These are phyloP conservation scores for Termitomyces sp. DNA, from an alignment of 768 basidiomycete genomes.

Conservation along the genomic window DNA sequence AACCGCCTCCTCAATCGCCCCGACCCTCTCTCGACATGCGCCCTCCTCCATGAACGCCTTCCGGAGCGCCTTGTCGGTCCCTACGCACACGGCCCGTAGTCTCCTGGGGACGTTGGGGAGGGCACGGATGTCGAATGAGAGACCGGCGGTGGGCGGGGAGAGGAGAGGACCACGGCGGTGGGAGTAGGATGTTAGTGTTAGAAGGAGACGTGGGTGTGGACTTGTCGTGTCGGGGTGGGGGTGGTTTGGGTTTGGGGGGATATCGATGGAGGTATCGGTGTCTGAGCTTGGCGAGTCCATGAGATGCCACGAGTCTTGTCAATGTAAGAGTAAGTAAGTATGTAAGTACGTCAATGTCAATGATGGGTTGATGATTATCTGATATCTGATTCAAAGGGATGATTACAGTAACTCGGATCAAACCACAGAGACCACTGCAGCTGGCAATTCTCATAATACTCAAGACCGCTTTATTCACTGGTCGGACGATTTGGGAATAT, in stretches of 20 bases:
- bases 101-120: constrained; percentile 6
- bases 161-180: constrained; percentile 8
- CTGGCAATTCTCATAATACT: too few species aligned
- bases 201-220: not conserved
- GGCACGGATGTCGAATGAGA: constrained; percentile 9
- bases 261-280: not conserved
- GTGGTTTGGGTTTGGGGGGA: not conserved
- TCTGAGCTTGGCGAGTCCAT: too few species aligned
- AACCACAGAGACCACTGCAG: too few species aligned
- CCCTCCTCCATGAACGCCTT: not conserved
- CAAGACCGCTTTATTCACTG: too few species aligned
- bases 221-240: too few species aligned
- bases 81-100: not conserved
- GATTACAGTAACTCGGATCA: too few species aligned
- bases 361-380: too few species aligned
- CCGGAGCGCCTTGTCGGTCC: not conserved
- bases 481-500: too few species aligned
- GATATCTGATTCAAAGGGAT: too few species aligned
- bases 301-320: too few species aligned
- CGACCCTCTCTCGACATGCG: not conserved
- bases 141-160: not conserved
- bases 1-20: not conserved
- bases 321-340: too few species aligned
- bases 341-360: too few species aligned
- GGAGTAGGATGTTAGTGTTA: constrained; percentile 3